Percentiles rank a stretch among this genome's conserved stretches.
These are phyloP conservation scores for Calendula officinalis DNA, from an alignment of 129 eudicot genomes.

Conservation along the genomic window DNA sequence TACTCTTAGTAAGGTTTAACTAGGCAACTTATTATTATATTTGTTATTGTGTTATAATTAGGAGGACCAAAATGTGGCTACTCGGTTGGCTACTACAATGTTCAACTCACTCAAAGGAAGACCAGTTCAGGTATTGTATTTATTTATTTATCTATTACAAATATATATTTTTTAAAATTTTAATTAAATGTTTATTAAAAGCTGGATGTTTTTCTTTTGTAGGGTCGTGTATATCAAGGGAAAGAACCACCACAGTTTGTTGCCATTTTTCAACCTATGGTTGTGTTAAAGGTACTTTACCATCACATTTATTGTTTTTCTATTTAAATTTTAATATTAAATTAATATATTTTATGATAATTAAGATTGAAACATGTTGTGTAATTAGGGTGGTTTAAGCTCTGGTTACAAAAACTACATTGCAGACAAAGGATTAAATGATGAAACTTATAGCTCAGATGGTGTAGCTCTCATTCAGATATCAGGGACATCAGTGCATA, in stretches of 20 bases:
- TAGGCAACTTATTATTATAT: not conserved
- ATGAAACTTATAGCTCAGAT: constrained; percentile 85
- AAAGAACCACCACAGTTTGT: constrained; percentile 97
- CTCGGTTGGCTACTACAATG: constrained; percentile 79
- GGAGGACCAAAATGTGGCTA: constrained; percentile 86
- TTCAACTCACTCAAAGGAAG: constrained; percentile 90
- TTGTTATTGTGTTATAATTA: constrained; percentile 14
- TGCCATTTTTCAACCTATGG: constrained; percentile 97
- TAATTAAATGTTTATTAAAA: not conserved
- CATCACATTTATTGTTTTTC: constrained; percentile 1
- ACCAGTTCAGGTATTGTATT: constrained; percentile 61
- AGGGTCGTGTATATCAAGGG: constrained; percentile 96
- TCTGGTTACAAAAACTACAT: constrained; percentile 86
- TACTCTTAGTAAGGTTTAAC: not conserved
- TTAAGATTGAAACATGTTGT: not conserved
- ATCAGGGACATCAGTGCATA: constrained; percentile 88
- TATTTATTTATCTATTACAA: not conserved
- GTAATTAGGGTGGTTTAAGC: constrained; percentile 84
- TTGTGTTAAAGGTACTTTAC: constrained; percentile 79
- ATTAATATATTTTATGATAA: constrained; percentile 4
- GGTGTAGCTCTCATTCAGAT: constrained; percentile 79
- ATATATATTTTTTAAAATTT: not conserved
- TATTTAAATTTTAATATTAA: not conserved
- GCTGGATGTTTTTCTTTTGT: constrained; percentile 17
- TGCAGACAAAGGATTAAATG: constrained; percentile 93